phyloP scores from a whole-genome alignment of 352 stramenopile genomes.

The Plasmopara muralis region DNA sequence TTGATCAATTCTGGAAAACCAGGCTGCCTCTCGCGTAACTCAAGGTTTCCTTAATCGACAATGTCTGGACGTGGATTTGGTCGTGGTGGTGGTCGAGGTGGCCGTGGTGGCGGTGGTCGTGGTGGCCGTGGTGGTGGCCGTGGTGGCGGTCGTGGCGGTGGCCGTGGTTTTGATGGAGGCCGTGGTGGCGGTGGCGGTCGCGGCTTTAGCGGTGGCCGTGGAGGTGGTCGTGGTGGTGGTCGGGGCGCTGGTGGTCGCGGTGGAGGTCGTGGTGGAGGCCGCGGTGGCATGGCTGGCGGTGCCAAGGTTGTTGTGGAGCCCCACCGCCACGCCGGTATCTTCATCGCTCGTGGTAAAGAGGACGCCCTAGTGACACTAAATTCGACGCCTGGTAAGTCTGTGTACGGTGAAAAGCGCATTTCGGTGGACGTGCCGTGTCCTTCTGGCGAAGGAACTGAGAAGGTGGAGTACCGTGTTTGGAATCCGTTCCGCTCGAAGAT shows the following conservation, averaged over 20 bases:
- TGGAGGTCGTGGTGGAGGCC: conserved; percentile 50
- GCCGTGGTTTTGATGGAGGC: conserved; percentile 24
- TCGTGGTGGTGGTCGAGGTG: conserved; percentile 45
- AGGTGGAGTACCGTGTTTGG: conserved; percentile 99
- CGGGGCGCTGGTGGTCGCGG: conserved; percentile 31
- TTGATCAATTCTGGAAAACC: conserved; percentile 6
- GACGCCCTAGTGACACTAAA: conserved; percentile 99
- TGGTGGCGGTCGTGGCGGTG: conserved; percentile 34
- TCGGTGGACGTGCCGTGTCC: conserved; percentile 93
- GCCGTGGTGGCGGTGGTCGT: conserved; percentile 35
- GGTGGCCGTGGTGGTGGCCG: conserved; percentile 42
- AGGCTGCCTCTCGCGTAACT: conserved; percentile 8
- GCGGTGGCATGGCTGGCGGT: conserved; percentile 92
- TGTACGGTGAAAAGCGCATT: conserved; percentile 99
- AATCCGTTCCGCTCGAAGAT: conserved; percentile 99
- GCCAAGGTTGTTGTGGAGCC: conserved; percentile 97
- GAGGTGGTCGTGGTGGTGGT: conserved; percentile 36
- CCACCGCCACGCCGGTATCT: conserved; percentile 97
- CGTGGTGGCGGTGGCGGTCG: conserved; percentile 36
- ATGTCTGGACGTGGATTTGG: conserved; percentile 66
- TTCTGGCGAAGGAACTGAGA: conserved; percentile 87
- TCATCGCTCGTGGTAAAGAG: conserved; percentile 98
- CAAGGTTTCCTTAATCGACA: conserved; percentile 11
- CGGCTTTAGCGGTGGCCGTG: conserved; percentile 33
- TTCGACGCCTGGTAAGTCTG: conserved; percentile 96